A percentile compares a stretch with the other conserved stretches of the same genome.
Evolutionary conservation across 1,284 basidiomycete species (phyloP).

Genomic region (Agaricales sp.): DNA sequence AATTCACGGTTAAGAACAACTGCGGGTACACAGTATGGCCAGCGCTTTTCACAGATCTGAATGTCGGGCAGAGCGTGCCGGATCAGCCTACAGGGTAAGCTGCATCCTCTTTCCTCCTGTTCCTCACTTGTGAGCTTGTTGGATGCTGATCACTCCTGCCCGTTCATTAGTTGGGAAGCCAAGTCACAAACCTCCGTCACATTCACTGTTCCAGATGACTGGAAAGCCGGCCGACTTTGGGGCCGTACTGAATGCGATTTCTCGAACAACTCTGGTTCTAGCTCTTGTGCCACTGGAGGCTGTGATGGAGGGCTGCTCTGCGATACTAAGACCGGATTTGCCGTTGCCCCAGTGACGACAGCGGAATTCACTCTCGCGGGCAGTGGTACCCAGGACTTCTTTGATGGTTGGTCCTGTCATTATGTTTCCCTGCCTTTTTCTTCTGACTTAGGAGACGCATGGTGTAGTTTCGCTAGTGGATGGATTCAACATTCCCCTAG

Average conservation of each 20-base stretch:
- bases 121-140: too few species aligned
- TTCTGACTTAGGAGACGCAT: constrained; percentile 27
- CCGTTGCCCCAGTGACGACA: constrained; percentile 19
- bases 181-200: background rate
- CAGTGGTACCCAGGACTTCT: constrained; percentile 3
- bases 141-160: too few species aligned
- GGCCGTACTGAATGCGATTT: background rate
- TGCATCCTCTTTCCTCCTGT: background rate
- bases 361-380: constrained; percentile 20
- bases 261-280: constrained; percentile 14
- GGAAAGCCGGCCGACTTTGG: background rate
- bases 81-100: background rate
- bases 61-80: constrained; percentile 10
- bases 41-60: background rate
- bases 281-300: background rate
- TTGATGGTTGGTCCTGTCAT: constrained; percentile 21
- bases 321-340: background rate
- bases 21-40: too few species aligned
- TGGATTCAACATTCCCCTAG: constrained; percentile 25
- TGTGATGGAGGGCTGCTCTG: background rate
- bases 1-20: too few species aligned
- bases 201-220: background rate
- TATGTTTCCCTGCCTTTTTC: constrained; percentile 22
- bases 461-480: constrained; percentile 20
- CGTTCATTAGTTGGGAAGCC: background rate